These are phyloP conservation scores for Pseudogymnoascus sp. DNA, from an alignment of 2,329 filamentous ascomycete species.

Conservation along the genomic window DNA sequence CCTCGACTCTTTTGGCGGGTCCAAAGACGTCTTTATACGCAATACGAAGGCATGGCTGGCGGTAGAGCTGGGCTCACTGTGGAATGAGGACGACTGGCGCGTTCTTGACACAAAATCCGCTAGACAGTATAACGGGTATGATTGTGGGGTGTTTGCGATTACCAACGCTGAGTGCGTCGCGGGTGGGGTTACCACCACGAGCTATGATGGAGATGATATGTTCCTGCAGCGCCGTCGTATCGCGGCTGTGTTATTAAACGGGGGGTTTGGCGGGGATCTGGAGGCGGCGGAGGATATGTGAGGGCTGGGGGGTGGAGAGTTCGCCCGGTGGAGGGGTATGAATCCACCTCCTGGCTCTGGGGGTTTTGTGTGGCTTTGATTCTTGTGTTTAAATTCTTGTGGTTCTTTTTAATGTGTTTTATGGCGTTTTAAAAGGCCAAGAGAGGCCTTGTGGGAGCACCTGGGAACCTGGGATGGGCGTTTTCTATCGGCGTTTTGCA, in stretches of 20 bases:
- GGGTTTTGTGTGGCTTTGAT: neutral
- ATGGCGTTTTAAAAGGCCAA: neutral
- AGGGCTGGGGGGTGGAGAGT: neutral
- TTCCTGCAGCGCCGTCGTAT: slow-evolving; percentile 52
- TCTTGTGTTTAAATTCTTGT: neutral
- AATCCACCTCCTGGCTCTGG: neutral
- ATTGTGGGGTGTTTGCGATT: slow-evolving; percentile 72
- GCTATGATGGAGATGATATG: slow-evolving; percentile 49
- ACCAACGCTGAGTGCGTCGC: slow-evolving; percentile 60
- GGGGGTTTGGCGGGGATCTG: slow-evolving; percentile 48
- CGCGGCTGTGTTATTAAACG: slow-evolving; percentile 58
- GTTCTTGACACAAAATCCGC: slow-evolving; percentile 44
- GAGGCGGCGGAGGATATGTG: neutral
- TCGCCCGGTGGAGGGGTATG: neutral
- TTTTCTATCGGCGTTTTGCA: neutral
- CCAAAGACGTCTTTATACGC: slow-evolving; percentile 32
- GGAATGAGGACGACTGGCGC: slow-evolving; percentile 52
- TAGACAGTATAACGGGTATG: slow-evolving; percentile 57
- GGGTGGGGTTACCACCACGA: slow-evolving; percentile 31
- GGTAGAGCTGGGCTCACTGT: slow-evolving; percentile 49
- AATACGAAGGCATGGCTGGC: slow-evolving; percentile 48
- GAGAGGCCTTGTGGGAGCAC: neutral
- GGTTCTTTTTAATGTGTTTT: neutral
- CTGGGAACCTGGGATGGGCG: neutral
- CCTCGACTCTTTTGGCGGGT: slow-evolving; percentile 56